Evolutionary conservation across 2,329 filamentous ascomycete genomes (phyloP).

Genomic region (Aspergillus melleus): DNA sequence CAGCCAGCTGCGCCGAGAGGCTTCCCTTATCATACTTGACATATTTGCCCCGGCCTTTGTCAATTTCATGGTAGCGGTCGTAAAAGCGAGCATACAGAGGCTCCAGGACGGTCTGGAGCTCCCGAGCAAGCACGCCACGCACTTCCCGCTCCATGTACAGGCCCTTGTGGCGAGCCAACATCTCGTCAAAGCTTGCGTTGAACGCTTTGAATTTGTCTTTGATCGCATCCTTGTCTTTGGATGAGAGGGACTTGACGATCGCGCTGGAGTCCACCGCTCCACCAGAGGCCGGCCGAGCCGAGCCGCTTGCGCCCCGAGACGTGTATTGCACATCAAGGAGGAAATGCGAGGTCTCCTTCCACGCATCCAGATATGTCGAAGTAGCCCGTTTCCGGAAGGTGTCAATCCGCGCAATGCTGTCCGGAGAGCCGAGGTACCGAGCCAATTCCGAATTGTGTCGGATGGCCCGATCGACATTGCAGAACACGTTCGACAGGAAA

Average conservation of each 20-base stretch:
- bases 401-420: slow-evolving; percentile 68
- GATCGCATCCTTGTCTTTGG: slow-evolving; percentile 93
- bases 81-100: slow-evolving; percentile 93
- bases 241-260: slow-evolving; percentile 78
- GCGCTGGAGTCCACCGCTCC: slow-evolving; percentile 70
- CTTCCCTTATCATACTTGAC: slow-evolving; percentile 92
- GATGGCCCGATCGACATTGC: slow-evolving; percentile 81
- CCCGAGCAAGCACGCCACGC: slow-evolving; percentile 72
- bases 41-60: slow-evolving; percentile 97
- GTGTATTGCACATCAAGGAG: slow-evolving; percentile 93
- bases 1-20: slow-evolving; percentile 64
- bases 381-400: slow-evolving; percentile 85
- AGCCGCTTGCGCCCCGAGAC: slow-evolving; percentile 57
- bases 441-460: slow-evolving; percentile 72
- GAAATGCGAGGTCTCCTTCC: slow-evolving; percentile 81
- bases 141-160: slow-evolving; percentile 92
- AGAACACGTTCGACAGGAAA: slow-evolving; percentile 85
- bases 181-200: slow-evolving; percentile 85
- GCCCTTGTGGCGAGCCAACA: slow-evolving; percentile 77
- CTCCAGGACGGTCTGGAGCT: slow-evolving; percentile 89
- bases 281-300: slow-evolving; percentile 68
- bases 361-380: slow-evolving; percentile 77
- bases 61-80: slow-evolving; percentile 95
- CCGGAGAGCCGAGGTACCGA: slow-evolving; percentile 63
- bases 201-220: slow-evolving; percentile 95